Evolutionary conservation across 179 eudicot species (phyloP).

Genomic region (Patellifolia procumbens): DNA sequence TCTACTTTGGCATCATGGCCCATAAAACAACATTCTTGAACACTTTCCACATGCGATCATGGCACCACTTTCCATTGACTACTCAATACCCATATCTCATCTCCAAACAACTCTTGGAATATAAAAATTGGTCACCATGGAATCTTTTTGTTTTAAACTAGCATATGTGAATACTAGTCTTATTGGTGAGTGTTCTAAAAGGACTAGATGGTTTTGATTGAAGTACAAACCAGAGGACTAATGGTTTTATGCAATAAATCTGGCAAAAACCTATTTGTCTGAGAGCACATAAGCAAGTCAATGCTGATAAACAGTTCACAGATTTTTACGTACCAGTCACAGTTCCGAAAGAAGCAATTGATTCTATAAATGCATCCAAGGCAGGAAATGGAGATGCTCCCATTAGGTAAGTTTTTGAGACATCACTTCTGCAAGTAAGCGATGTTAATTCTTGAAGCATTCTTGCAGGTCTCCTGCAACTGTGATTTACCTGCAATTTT

Average conservation of each 20-base stretch:
- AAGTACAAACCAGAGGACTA: not conserved
- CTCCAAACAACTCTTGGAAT: too few species aligned
- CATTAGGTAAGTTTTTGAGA: slow-evolving; percentile 56
- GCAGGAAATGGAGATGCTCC: slow-evolving; percentile 93
- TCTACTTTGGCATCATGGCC: too few species aligned
- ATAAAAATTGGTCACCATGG: too few species aligned
- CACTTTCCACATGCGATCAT: too few species aligned
- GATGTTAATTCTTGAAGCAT: slow-evolving; percentile 41
- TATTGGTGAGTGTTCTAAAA: not conserved
- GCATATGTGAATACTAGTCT: not conserved
- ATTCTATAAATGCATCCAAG: slow-evolving; percentile 74
- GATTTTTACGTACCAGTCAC: slow-evolving; percentile 56
- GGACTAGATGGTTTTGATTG: not conserved
- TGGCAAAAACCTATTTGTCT: not conserved
- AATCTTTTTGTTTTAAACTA: not conserved
- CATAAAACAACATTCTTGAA: too few species aligned
- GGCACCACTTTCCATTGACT: too few species aligned
- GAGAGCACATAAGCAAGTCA: not conserved
- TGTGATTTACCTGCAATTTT: slow-evolving; percentile 47
- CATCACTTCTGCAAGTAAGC: slow-evolving; percentile 48
- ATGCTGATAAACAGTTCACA: not conserved
- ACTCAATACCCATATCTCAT: too few species aligned
- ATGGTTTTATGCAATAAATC: not conserved
- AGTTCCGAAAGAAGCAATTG: slow-evolving; percentile 64
- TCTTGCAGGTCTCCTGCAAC: slow-evolving; percentile 34